Percentiles rank a stretch among this genome's conserved stretches.
phyloP scores from a whole-genome alignment of 2,329 filamentous ascomycete genomes.

The Rhinocladiella mackenziei region DNA sequence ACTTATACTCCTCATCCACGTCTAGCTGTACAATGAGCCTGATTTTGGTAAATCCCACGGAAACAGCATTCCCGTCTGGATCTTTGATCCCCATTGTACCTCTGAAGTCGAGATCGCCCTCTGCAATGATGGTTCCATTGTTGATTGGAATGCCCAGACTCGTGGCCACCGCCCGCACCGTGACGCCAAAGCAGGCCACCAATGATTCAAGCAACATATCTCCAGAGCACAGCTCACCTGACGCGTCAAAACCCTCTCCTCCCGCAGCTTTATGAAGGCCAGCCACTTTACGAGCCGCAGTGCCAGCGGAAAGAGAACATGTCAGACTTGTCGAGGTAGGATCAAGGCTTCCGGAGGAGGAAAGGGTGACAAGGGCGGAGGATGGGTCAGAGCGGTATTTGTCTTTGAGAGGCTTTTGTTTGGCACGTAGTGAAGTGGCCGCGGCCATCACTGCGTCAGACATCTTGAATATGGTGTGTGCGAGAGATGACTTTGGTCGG shows the following conservation, averaged over 20 bases:
- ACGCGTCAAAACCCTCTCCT: conserved; percentile 41
- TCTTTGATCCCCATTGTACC: conserved; percentile 49
- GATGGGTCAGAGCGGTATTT: conserved; percentile 43
- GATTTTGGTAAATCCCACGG: conserved; percentile 48
- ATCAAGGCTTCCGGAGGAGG: conserved; percentile 44
- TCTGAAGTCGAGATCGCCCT: conserved; percentile 49
- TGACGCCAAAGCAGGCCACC: conserved; percentile 50
- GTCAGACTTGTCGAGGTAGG: conserved; percentile 40
- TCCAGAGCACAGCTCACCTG: conserved; percentile 48
- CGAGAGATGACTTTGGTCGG: too few relatives aligned
- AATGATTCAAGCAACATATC: conserved; percentile 51
- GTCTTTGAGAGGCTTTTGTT: conserved; percentile 49
- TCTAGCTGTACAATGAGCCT: conserved; percentile 44
- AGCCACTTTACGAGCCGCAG: conserved; percentile 43
- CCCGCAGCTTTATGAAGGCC: conserved; percentile 49
- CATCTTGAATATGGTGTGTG: too few relatives aligned
- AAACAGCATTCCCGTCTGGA: conserved; percentile 34
- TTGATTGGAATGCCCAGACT: conserved; percentile 44
- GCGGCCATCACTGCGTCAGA: conserved; percentile 21
- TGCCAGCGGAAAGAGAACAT: conserved; percentile 45
- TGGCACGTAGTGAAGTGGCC: conserved; percentile 40
- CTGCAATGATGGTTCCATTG: conserved; percentile 42
- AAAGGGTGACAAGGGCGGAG: conserved; percentile 46
- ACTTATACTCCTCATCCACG: conserved; percentile 38
- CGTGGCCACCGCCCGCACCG: conserved; percentile 50